Evolutionary conservation across 75 land plant genomes (phyloP).

Genomic region (Pinus taeda): DNA sequence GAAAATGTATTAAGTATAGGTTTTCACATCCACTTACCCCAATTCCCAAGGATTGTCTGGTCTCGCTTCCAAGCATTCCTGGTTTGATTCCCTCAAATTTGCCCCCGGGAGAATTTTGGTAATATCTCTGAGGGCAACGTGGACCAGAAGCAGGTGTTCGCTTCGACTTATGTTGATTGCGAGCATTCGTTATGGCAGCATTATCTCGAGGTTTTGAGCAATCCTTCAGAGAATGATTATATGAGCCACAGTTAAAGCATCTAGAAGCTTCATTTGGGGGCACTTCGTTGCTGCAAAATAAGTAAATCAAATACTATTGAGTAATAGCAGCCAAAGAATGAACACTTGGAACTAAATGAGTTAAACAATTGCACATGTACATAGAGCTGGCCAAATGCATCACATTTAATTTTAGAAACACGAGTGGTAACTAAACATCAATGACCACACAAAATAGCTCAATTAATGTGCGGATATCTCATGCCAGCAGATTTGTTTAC

Average conservation of each 20-base stretch:
- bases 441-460: not conserved
- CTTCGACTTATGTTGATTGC: conserved; percentile 55
- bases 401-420: not conserved
- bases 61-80: conserved; percentile 66
- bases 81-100: conserved; percentile 79
- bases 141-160: conserved; percentile 34
- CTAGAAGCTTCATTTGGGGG: conserved; percentile 53
- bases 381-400: not conserved
- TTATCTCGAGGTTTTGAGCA: conserved; percentile 83
- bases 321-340: not conserved
- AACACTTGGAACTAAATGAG: not conserved
- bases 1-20: not conserved
- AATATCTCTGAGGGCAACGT: conserved; percentile 67
- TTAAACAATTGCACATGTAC: not conserved
- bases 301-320: not conserved
- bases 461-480: not conserved
- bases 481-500: not conserved
- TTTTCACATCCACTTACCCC: conserved; percentile 41
- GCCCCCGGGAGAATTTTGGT: conserved; percentile 65
- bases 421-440: not conserved
- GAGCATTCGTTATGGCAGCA: conserved; percentile 79
- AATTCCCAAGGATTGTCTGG: conserved; percentile 72
- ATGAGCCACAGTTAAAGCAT: conserved; percentile 97
- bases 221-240: conserved; percentile 79
- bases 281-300: conserved; percentile 33